These are phyloP conservation scores for Prunus mume DNA, from an alignment of 306 rosid species.

Conservation along the genomic window DNA sequence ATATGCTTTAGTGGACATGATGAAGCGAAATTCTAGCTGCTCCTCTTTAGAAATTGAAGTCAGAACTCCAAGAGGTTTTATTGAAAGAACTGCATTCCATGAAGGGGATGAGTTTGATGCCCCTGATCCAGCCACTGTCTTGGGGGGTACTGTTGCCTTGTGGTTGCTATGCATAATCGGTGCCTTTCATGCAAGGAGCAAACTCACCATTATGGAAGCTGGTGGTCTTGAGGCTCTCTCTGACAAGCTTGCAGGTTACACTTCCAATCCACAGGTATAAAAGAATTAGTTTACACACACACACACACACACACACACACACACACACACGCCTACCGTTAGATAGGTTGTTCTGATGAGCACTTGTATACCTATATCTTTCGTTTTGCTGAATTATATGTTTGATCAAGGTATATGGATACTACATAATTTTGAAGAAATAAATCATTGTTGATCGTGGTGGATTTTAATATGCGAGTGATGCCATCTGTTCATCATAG, in stretches of 20 bases:
- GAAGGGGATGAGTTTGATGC: constrained; percentile 64
- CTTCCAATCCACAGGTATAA: constrained; percentile 78
- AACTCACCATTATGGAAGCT: constrained; percentile 62
- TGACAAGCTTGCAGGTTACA: constrained; percentile 62
- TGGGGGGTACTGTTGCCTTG: constrained; percentile 74
- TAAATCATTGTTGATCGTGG: neutral
- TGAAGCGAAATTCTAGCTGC: constrained; percentile 52
- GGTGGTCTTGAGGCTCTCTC: constrained; percentile 83
- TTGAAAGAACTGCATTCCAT: constrained; percentile 66
- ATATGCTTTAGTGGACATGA: constrained; percentile 72
- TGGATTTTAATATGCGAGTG: neutral
- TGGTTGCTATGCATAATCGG: constrained; percentile 83
- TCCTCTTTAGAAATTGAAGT: constrained; percentile 61
- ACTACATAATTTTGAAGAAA: neutral
- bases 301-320: neutral
- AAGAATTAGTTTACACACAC: neutral
- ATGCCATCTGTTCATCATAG: neutral
- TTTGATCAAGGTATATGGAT: neutral
- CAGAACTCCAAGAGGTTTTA: constrained; percentile 56
- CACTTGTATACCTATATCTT: neutral
- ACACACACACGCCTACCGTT: neutral
- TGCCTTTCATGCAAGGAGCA: constrained; percentile 56
- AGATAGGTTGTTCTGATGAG: neutral
- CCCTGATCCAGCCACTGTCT: constrained; percentile 62
- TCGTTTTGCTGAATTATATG: neutral